phyloP scores from a whole-genome alignment of 225 moss, liverwort and hornwort species.

The Sphagnum contortum region DNA sequence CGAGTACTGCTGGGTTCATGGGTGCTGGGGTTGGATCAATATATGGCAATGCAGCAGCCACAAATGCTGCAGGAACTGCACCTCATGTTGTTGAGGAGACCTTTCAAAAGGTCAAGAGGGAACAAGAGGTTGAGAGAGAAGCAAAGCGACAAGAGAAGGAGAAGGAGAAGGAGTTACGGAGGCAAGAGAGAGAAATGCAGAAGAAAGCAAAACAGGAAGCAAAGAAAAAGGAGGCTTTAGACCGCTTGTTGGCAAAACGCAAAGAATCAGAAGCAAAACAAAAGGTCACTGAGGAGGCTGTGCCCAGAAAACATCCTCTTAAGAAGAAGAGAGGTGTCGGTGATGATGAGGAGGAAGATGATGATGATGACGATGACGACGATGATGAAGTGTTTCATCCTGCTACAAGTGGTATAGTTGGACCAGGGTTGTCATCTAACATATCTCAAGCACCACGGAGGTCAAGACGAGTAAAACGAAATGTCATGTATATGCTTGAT shows the following conservation, averaged over 20 bases:
- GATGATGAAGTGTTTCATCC: conserved; percentile 17
- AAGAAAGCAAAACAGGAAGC: conserved; percentile 35
- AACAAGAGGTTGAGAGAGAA: conserved; percentile 68
- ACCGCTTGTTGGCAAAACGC: conserved; percentile 35
- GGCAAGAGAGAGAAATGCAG: conserved; percentile 40
- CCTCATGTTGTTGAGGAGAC: conserved; percentile 66
- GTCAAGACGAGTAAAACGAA: conserved; percentile 42
- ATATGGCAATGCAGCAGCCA: too few species aligned
- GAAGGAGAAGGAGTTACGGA: conserved; percentile 30
- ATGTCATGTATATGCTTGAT: conserved; percentile 38
- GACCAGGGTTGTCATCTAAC: conserved; percentile 2
- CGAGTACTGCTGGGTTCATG: conserved; percentile 20
- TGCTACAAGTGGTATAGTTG: conserved; percentile 3
- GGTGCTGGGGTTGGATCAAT: background rate
- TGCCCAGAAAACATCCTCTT: conserved; percentile 9
- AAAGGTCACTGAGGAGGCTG: conserved; percentile 16
- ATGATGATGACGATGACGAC: conserved; percentile 25
- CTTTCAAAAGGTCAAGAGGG: conserved; percentile 52
- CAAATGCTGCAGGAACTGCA: conserved; percentile 9
- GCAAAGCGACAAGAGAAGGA: conserved; percentile 60
- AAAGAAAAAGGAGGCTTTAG: conserved; percentile 37
- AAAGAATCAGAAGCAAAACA: conserved; percentile 32
- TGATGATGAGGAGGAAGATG: conserved; percentile 9
- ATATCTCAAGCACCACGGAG: conserved; percentile 14
- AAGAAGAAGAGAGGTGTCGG: conserved; percentile 22